These are phyloP conservation scores for Hansfordia pulvinata DNA, from an alignment of 2,329 filamentous ascomycete species.

Conservation along the genomic window DNA sequence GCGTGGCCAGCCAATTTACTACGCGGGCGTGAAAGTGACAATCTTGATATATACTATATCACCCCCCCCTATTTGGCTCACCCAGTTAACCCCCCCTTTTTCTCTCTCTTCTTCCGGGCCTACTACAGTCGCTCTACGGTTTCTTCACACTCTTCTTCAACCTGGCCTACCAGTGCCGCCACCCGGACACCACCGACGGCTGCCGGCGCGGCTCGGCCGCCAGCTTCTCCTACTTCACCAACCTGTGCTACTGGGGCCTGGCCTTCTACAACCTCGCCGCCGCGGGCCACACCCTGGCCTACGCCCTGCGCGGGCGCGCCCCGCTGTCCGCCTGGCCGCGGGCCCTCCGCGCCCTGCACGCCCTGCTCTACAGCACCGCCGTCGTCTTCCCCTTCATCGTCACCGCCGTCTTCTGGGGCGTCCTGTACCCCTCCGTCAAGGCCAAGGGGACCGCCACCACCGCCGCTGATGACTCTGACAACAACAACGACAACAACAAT, in stretches of 20 bases:
- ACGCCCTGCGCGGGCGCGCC: slow-evolving; percentile 38
- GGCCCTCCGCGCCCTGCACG: slow-evolving; percentile 49
- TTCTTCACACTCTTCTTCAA: slow-evolving; percentile 57
- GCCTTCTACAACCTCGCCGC: slow-evolving; percentile 64
- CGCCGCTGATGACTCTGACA: too few relatives aligned
- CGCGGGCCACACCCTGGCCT: slow-evolving; percentile 54
- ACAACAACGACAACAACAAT: too few relatives aligned
- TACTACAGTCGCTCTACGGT: slow-evolving; percentile 46
- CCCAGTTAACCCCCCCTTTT: neutral
- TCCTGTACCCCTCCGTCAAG: slow-evolving; percentile 52
- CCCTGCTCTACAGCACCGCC: slow-evolving; percentile 48
- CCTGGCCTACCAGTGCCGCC: slow-evolving; percentile 49
- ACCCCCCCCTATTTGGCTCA: neutral
- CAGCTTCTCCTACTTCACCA: slow-evolving; percentile 72
- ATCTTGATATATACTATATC: too few relatives aligned
- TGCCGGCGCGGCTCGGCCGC: slow-evolving; percentile 31
- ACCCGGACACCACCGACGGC: slow-evolving; percentile 25
- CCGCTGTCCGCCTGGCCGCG: slow-evolving; percentile 48
- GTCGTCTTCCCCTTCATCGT: slow-evolving; percentile 55
- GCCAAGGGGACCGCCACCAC: too few relatives aligned
- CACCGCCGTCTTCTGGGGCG: slow-evolving; percentile 56
- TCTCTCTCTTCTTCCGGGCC: too few relatives aligned
- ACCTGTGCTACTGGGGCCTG: slow-evolving; percentile 73
- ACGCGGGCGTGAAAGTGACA: too few relatives aligned
- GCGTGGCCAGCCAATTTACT: too few relatives aligned